A percentile compares a stretch with the other conserved stretches of the same genome.
Conservation (phyloP, 139 green algal genomes). For the Diplosphaera chodatii region DNA sequence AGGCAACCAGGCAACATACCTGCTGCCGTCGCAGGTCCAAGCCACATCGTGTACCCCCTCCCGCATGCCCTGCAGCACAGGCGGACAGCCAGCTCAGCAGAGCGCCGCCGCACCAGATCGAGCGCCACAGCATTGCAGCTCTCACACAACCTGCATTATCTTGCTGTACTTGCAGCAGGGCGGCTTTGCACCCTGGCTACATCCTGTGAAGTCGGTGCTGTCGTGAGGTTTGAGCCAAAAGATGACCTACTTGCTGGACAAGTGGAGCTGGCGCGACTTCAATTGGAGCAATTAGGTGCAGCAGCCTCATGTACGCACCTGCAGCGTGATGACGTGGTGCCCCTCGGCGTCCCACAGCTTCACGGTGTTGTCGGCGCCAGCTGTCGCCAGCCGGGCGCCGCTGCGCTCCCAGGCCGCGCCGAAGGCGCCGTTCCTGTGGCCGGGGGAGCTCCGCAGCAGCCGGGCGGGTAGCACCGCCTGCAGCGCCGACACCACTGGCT, state of each 20-base stretch:
- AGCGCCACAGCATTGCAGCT: no score
- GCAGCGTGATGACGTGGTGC: conserved; percentile 14
- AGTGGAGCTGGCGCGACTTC: no score
- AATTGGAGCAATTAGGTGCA: no score
- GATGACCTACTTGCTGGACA: no score
- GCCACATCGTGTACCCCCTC: conserved; percentile 41
- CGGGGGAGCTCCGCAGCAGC: conserved; percentile 9
- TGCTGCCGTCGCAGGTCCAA: conserved; percentile 47
- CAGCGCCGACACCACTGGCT: no score
- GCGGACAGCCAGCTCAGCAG: background rate
- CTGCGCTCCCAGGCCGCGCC: conserved; percentile 39
- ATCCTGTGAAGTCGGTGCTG: no score
- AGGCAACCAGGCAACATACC: background rate
- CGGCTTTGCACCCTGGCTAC: no score
- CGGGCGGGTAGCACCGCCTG: conserved; percentile 10
- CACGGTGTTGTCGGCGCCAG: conserved; percentile 56
- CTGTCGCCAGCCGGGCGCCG: conserved; percentile 51
- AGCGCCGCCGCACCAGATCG: no score
- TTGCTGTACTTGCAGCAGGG: no score
- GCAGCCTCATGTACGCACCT: no score
- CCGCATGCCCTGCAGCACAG: conserved; percentile 36
- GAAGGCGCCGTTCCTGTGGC: conserved; percentile 48
- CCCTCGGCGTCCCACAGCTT: conserved; percentile 50
- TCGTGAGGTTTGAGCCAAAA: no score
- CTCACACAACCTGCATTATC: no score